These are phyloP conservation scores for Neltuma alba DNA, from an alignment of 306 rosid genomes.

Conservation along the genomic window DNA sequence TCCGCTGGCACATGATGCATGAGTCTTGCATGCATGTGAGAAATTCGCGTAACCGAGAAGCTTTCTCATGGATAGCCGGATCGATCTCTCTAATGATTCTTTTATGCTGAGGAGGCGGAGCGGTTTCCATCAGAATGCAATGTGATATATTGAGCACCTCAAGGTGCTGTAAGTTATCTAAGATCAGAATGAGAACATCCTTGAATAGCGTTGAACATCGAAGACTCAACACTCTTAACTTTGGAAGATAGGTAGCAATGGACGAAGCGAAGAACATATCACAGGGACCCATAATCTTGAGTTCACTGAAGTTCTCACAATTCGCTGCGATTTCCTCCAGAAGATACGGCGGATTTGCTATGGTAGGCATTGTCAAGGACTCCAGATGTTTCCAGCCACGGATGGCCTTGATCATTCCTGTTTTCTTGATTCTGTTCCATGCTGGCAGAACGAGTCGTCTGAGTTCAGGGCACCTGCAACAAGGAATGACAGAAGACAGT, in stretches of 20 bases:
- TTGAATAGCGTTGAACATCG: constrained; percentile 57
- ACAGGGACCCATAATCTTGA: constrained; percentile 87
- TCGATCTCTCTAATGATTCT: constrained; percentile 51
- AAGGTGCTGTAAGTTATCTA: constrained; percentile 53
- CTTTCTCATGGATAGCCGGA: constrained; percentile 48
- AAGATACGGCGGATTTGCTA: constrained; percentile 67
- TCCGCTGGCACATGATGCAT: constrained; percentile 73
- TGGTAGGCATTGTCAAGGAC: constrained; percentile 80
- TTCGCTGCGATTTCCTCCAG: constrained; percentile 62
- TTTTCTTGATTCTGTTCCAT: constrained; percentile 79
- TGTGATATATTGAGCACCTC: constrained; percentile 83
- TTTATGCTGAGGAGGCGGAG: constrained; percentile 48
- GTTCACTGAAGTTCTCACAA: constrained; percentile 68
- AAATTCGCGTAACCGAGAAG: constrained; percentile 61
- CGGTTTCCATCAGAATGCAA: constrained; percentile 54
- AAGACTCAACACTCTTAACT: constrained; percentile 70
- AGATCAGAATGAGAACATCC: constrained; percentile 57
- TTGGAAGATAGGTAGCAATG: constrained; percentile 56
- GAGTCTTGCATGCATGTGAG: constrained; percentile 67
- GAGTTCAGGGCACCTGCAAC: constrained; percentile 61
- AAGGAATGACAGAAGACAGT: constrained; percentile 21
- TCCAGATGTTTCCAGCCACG: constrained; percentile 68
- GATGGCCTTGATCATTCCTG: constrained; percentile 80
- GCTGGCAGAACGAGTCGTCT: constrained; percentile 77
- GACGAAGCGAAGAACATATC: constrained; percentile 55